Evolutionary conservation across 2,329 filamentous ascomycete species (phyloP).

Genomic region (Waltergamsia citrina): DNA sequence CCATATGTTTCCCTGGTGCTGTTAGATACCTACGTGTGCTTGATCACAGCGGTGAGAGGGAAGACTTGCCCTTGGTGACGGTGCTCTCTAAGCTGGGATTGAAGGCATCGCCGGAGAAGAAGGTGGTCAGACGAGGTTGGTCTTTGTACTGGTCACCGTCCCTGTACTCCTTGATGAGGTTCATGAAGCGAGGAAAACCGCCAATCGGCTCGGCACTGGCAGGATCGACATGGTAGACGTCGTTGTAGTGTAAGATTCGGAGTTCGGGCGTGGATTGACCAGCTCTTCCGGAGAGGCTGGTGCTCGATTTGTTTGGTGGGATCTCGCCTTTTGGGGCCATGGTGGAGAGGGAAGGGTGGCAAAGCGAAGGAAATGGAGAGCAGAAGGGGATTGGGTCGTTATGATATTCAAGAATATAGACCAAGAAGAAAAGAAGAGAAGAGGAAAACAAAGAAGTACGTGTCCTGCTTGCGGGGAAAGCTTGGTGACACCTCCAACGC

Average conservation of each 20-base stretch:
- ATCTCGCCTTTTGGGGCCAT: constrained; percentile 5
- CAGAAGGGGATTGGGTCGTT: not conserved
- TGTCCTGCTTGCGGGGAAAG: too few species aligned
- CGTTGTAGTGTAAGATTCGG: constrained; percentile 83
- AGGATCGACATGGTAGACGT: constrained; percentile 81
- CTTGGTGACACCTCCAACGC: too few species aligned
- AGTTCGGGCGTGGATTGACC: constrained; percentile 46
- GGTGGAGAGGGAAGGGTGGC: too few species aligned
- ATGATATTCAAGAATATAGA: not conserved
- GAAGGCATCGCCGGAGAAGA: constrained; percentile 90
- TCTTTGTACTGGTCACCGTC: constrained; percentile 47
- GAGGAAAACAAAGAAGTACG: too few species aligned
- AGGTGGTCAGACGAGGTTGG: constrained; percentile 59
- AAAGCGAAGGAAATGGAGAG: too few species aligned
- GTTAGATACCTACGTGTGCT: too few species aligned
- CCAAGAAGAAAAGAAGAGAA: too few species aligned
- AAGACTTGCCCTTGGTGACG: constrained; percentile 74
- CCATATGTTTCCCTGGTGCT: constrained; percentile 69
- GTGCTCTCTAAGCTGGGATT: constrained; percentile 85
- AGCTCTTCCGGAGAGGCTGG: not conserved
- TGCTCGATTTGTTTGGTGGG: constrained; percentile 3
- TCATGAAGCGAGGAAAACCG: constrained; percentile 73
- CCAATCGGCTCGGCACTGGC: constrained; percentile 74
- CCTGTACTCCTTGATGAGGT: constrained; percentile 67
- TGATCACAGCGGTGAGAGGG: not conserved